Base-by-base conservation (phyloP, 306 rosid species). In the Sphenostylis stenocarpa region DNA sequence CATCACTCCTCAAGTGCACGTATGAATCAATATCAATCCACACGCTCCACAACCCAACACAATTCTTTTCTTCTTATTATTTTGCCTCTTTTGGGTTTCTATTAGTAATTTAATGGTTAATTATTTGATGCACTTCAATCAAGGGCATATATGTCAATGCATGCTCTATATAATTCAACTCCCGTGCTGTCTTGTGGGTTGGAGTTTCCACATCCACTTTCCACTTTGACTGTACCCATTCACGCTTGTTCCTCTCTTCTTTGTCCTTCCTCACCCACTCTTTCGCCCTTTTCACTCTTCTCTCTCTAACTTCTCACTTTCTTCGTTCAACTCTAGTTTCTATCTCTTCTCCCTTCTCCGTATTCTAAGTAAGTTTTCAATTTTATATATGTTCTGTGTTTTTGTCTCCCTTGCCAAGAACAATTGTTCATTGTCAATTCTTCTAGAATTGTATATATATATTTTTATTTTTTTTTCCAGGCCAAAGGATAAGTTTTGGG, bases 81-180 rank as follows among this genome's bases (percentile, higher is more conserved):
- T 48, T 48, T 34, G 7, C 29, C 9, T 20, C 34, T 64, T 52
- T 34, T 48, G 1, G 3, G 11, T 23, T 55, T 72, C 12, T 13
- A 28, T 16, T 51, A 72, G 23, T 41, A 73, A 33, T 31, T 71
- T 34, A 67, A 14, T 31, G 4, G 8, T 9, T 76, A 14, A 39
- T 73, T 69, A 45, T 51, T 16, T 80, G 70, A 38, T 38, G 31
- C 72, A 82, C 45, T 38, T 51, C 41, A 70, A 67, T 36, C 57
- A 68, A 81, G 91, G 95, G 79, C 70, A 85, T 86, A 66, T 79
- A 15, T 41, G 96, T 83, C 88, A 88, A 75, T 72, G 67, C 64
- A 0, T 5, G n/a, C 21, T 85, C 90, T 91, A 86, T 89, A 88
- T 91, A 89, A 84, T 78, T 85, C 75, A 76, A 60, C 83, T 74